Conservation (phyloP, 176 grass and related monocot species). For the Stipa capillata region DNA sequence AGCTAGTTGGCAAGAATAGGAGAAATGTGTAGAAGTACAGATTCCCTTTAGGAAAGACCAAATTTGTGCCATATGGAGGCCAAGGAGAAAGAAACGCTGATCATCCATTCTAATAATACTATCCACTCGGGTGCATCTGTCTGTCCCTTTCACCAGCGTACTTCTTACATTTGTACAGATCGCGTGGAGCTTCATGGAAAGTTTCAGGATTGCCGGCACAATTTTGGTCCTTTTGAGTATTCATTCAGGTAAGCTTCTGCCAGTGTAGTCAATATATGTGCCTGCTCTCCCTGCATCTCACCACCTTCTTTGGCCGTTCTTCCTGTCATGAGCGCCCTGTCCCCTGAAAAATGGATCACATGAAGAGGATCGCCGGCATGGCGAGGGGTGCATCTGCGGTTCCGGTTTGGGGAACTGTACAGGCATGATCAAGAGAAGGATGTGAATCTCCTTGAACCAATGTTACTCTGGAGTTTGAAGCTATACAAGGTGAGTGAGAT, state of each 20-base stretch:
- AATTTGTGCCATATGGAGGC: no score
- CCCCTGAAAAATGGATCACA: no score
- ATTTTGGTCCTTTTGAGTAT: not conserved
- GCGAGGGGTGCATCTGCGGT: not conserved
- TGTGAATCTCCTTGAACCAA: conserved; percentile 44
- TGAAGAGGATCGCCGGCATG: no score
- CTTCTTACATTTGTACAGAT: conserved; percentile 15
- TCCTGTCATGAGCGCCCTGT: no score
- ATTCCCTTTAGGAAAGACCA: no score
- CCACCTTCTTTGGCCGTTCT: not conserved
- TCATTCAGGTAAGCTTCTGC: not conserved
- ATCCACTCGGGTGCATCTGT: not conserved
- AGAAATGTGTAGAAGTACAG: no score
- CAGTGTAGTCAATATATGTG: conserved; percentile 4
- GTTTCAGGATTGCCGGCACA: no score
- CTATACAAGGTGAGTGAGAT: conserved; percentile 32
- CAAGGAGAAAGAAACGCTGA: no score
- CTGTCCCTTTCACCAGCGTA: not conserved
- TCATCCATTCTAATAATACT: not conserved
- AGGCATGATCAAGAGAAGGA: conserved; percentile 42
- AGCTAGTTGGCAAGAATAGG: no score
- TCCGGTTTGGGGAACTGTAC: conserved; percentile 34
- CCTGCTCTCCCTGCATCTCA: not conserved
- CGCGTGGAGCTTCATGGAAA: not conserved
- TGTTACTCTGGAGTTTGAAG: conserved; percentile 46